Percentiles rank a stretch among this genome's conserved stretches.
Conservation (phyloP, 164 flowering plant genomes). For the Stephania yunnanensis region DNA sequence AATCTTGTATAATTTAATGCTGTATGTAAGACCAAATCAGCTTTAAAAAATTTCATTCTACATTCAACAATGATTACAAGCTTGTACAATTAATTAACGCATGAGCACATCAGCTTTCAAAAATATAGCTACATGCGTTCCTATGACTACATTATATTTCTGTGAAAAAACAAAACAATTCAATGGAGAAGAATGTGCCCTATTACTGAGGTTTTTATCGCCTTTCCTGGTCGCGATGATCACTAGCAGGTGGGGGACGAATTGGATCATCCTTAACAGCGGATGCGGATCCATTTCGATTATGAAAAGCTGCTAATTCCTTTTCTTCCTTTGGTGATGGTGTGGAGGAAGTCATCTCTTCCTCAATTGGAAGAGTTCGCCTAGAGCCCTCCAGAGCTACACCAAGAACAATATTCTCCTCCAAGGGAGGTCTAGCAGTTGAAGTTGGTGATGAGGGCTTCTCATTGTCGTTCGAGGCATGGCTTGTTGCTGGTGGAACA, state of each 20-base stretch:
- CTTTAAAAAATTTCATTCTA: neutral
- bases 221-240: slow-evolving; percentile 27
- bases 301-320: slow-evolving; percentile 43
- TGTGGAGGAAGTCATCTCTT: slow-evolving; percentile 34
- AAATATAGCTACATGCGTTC: slow-evolving; percentile 15
- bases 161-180: neutral
- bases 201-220: neutral
- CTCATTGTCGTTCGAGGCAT: slow-evolving; percentile 32
- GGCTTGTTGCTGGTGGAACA: slow-evolving; percentile 10
- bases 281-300: slow-evolving; percentile 31
- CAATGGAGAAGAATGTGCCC: neutral
- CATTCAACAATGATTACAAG: neutral
- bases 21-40: too few species aligned
- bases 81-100: slow-evolving; percentile 2
- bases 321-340: slow-evolving; percentile 30
- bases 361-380: slow-evolving; percentile 83
- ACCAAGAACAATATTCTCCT: slow-evolving; percentile 69
- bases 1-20: too few species aligned
- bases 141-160: neutral
- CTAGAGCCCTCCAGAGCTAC: slow-evolving; percentile 74
- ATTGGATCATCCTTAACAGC: slow-evolving; percentile 32
- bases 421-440: slow-evolving; percentile 33
- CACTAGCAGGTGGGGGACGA: slow-evolving; percentile 27
- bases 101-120: slow-evolving; percentile 11
- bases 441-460: slow-evolving; percentile 22